Base-by-base conservation (phyloP, 352 stramenopile species). In the Phytophthora cryptogea region DNA sequence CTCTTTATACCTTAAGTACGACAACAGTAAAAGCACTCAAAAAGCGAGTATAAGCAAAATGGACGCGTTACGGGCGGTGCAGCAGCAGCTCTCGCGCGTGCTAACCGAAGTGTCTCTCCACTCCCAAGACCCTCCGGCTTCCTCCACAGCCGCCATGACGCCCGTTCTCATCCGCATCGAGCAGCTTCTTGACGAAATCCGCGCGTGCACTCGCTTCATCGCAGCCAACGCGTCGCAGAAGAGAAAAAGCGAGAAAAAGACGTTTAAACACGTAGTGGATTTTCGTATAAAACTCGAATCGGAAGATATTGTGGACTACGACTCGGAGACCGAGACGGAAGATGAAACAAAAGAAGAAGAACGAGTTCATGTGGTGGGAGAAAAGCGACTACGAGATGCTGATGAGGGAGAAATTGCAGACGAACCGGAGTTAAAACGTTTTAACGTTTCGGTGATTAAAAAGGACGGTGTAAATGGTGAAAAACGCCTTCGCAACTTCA, bases 131-230 rank as follows among this genome's bases (percentile, higher is more conserved):
- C 1, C 4, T 23, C 3, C 17, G 0, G 30, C 52, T 41, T 23
- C 5, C 20, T 33, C 31, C 5, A 30, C 31, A 20, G 20, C 40
- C 4, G 2, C 8, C 10, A 33, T 59, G 39, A 59, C 51, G 2
- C 41, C 41, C 35, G 52, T 60, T 3, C 52, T 60, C 14, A 60
- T 60, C 52, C 41, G 46, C 11, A 60, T 60, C 41, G 52, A 60
- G 52, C 41, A 60, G 31, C 14, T 60, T 16, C 41, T 53, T 41
- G 52, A 60, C 41, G 31, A 60, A 52, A 60, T 60, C 8, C 52
- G 52, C 41, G 33, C 11, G 4, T 14, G 17, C 13, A 52, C 52
- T 43, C 52, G 52, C 16, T 33, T 32, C 20, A 53, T 53, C 31
- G 32, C 39, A 20, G 14, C 41, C 7, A 30, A 35, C 9, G 36